Evolutionary conservation across 345 rosid genomes (phyloP), one percentile per base, ranked within the genome.

Genomic region (Acer saccharum): DNA sequence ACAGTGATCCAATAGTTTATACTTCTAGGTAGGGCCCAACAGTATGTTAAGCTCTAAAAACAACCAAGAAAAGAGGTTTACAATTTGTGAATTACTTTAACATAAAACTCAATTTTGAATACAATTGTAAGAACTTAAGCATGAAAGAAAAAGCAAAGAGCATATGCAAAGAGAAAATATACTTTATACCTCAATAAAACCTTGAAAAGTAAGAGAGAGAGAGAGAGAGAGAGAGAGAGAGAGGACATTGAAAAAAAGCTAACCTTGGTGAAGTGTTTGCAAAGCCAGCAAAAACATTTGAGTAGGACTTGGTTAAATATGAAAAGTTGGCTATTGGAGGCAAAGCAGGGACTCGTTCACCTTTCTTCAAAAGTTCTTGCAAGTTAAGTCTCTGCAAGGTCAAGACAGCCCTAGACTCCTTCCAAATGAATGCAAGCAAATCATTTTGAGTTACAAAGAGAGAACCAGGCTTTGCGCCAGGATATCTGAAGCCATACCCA

Each of bases 401-500:
- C 87, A 93, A 83, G 72, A 91, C 89, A 73, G 67, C 88, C 79
- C 80, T 86, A 11, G 98, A 87, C 75, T 89, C 97, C 83, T 91
- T 94, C 98, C 97, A 94, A 68, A 91, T 80, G 76, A 94, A 94
- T 75, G 90, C 93, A 62, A 94, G 97, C 69, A 89, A 80, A 77
- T 89, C 94, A 80, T 89, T 83, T 68, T 86, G 82, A 74, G 88
- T 86, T 41, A 89, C 89, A 66, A 82, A 94, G 71, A 94, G 91
- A 0, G 91, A 83, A 72, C 98, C 97, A 1, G 97, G 97, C 87
- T 93, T 94, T 74, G 93, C 86, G 52, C 95, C 95, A 3, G 97
- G 97, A 88, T 93, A 94, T 46, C 98, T 82, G 78, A 94, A 94
- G 69, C 97, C 98, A 80, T 94, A 94, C 29, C 97, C 96, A 65